Evolutionary conservation across 306 rosid species (phyloP).

Genomic region (Abrus pulchellus): DNA sequence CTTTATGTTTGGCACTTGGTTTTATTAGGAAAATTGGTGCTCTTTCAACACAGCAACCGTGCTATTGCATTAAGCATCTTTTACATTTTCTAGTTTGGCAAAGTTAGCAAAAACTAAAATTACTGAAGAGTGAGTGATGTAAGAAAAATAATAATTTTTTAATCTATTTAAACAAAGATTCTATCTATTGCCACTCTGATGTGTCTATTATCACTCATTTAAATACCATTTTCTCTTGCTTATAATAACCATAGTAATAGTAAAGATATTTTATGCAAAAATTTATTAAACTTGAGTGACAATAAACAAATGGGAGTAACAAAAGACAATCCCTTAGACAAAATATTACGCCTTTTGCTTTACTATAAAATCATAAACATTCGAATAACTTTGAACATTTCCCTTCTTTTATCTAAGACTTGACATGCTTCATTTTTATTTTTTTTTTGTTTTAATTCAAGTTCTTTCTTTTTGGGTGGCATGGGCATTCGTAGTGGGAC

Average conservation of each 20-base stretch:
- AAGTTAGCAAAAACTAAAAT: not conserved
- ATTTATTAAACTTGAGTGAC: too few relatives aligned
- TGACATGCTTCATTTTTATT: not conserved
- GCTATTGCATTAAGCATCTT: not conserved
- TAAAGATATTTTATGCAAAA: too few relatives aligned
- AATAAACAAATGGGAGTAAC: too few relatives aligned
- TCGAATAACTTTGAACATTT: not conserved
- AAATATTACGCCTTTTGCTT: too few relatives aligned
- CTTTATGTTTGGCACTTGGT: not conserved
- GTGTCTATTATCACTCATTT: too few relatives aligned
- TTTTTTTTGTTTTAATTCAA: not conserved
- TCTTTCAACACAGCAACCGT: not conserved
- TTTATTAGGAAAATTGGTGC: not conserved
- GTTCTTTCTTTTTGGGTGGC: not conserved
- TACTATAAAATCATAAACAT: not conserved
- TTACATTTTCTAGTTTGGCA: not conserved
- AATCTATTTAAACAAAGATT: not conserved
- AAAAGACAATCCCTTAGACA: too few relatives aligned
- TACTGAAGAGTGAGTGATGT: too few relatives aligned
- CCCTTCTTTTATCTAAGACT: not conserved
- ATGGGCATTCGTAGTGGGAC: not conserved
- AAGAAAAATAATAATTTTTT: not conserved
- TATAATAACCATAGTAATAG: too few relatives aligned
- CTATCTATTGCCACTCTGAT: not conserved
- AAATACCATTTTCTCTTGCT: too few relatives aligned